Evolutionary conservation across 179 eudicot genomes (phyloP).

Genomic region (Corrigiola litoralis): DNA sequence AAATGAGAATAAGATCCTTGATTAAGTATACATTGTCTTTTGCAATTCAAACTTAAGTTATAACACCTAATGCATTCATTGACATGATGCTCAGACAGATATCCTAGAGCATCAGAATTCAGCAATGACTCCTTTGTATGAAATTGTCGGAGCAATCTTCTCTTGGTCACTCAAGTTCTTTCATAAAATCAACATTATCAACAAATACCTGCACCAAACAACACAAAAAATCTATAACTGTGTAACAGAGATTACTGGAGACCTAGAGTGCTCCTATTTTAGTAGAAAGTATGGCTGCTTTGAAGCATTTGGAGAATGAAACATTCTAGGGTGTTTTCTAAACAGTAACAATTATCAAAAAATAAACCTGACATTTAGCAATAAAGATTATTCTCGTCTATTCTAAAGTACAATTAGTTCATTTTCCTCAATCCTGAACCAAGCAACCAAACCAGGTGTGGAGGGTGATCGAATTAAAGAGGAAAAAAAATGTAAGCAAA

Average conservation of each 20-base stretch:
- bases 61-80: slow-evolving; percentile 4
- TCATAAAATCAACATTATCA: slow-evolving; percentile 70
- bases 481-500: background rate
- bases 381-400: no score
- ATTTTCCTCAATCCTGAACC: no score
- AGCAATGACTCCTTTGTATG: background rate
- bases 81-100: slow-evolving; percentile 2
- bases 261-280: no score
- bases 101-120: slow-evolving; percentile 11
- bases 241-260: slow-evolving; percentile 5
- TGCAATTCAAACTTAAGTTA: background rate
- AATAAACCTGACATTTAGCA: background rate
- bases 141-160: background rate
- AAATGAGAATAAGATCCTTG: background rate
- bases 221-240: background rate
- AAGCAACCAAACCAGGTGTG: no score
- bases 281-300: no score
- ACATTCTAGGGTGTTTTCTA: background rate
- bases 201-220: slow-evolving; percentile 65
- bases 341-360: background rate
- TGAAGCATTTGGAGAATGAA: background rate
- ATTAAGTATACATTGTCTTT: background rate
- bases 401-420: background rate
- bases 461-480: no score
- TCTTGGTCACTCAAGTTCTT: slow-evolving; percentile 56